phyloP scores from a whole-genome alignment of 2,329 filamentous ascomycete species.

The Arthrinium puccinioides region DNA sequence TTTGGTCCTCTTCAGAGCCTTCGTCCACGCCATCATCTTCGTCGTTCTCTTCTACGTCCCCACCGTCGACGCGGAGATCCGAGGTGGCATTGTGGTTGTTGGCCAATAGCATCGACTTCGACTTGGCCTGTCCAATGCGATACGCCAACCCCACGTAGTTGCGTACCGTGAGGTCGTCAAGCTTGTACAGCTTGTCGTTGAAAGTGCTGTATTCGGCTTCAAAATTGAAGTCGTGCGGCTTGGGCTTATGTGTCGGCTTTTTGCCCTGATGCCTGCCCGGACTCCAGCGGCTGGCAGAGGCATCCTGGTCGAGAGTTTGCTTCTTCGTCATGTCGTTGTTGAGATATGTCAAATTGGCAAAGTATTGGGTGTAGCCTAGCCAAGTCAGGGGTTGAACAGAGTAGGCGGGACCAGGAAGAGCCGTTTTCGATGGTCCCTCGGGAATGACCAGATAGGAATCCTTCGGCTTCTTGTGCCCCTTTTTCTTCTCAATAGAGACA shows the following conservation, averaged over 20 bases:
- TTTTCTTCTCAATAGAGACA: slow-evolving; percentile 24
- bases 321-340: slow-evolving; percentile 59
- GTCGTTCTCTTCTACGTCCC: slow-evolving; percentile 4
- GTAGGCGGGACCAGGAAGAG: slow-evolving; percentile 83
- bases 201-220: slow-evolving; percentile 84
- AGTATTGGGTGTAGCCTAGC: slow-evolving; percentile 82
- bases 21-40: slow-evolving; percentile 20
- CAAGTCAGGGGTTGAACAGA: slow-evolving; percentile 75
- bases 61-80: slow-evolving; percentile 6
- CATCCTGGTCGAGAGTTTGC: slow-evolving; percentile 18
- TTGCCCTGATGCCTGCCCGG: slow-evolving; percentile 57
- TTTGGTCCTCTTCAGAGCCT: slow-evolving; percentile 13
- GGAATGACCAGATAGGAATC: slow-evolving; percentile 61
- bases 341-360: slow-evolving; percentile 84
- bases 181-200: slow-evolving; percentile 64
- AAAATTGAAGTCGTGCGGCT: slow-evolving; percentile 61
- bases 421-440: slow-evolving; percentile 60
- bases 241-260: slow-evolving; percentile 45
- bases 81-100: too few relatives aligned
- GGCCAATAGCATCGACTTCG: slow-evolving; percentile 18
- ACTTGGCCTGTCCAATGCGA: slow-evolving; percentile 56
- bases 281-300: slow-evolving; percentile 45
- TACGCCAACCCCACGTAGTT: slow-evolving; percentile 75
- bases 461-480: slow-evolving; percentile 42
- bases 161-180: slow-evolving; percentile 77